A percentile compares a stretch with the other conserved stretches of the same genome.
phyloP scores from a whole-genome alignment of 805 yeast species.

The Yarrowia hollandica region DNA sequence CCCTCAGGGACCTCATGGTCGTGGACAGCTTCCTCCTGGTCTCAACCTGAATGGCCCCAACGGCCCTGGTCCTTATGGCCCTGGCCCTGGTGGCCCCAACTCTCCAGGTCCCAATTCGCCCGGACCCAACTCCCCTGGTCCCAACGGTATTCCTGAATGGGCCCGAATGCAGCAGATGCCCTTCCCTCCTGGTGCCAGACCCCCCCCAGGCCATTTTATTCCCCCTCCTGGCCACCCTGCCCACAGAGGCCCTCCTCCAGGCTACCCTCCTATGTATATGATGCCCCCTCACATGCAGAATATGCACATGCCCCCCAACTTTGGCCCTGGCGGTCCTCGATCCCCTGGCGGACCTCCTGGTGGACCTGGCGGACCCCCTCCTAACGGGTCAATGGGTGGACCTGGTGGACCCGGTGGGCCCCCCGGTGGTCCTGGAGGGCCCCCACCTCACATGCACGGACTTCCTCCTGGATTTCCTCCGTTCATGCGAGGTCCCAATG shows the following conservation, averaged over 20 bases:
- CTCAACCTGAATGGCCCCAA: neutral
- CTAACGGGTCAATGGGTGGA: neutral
- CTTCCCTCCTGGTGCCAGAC: slow-evolving; percentile 13
- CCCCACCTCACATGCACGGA: slow-evolving; percentile 25
- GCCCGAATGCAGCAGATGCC: slow-evolving; percentile 24
- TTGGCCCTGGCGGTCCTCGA: slow-evolving; percentile 25
- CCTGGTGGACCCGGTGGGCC: neutral
- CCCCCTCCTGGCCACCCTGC: slow-evolving; percentile 20
- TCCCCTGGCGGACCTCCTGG: slow-evolving; percentile 23
- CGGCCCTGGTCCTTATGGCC: neutral
- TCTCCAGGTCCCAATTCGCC: slow-evolving; percentile 5
- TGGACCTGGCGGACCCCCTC: slow-evolving; percentile 9
- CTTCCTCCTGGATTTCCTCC: slow-evolving; percentile 29
- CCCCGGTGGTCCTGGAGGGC: slow-evolving; percentile 13
- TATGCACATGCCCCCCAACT: slow-evolving; percentile 23
- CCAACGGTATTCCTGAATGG: slow-evolving; percentile 13
- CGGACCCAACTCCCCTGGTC: slow-evolving; percentile 9
- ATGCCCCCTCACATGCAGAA: slow-evolving; percentile 26
- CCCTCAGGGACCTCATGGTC: slow-evolving; percentile 17
- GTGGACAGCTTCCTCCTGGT: slow-evolving; percentile 1
- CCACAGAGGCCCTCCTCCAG: slow-evolving; percentile 21
- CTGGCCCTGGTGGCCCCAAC: neutral
- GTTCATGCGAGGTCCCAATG: slow-evolving; percentile 22
- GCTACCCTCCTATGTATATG: slow-evolving; percentile 28
- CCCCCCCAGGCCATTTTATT: slow-evolving; percentile 21